Evolutionary conservation across 257 asterid genomes (phyloP), one percentile per base, ranked within the genome.

Genomic region (Avicennia marina): DNA sequence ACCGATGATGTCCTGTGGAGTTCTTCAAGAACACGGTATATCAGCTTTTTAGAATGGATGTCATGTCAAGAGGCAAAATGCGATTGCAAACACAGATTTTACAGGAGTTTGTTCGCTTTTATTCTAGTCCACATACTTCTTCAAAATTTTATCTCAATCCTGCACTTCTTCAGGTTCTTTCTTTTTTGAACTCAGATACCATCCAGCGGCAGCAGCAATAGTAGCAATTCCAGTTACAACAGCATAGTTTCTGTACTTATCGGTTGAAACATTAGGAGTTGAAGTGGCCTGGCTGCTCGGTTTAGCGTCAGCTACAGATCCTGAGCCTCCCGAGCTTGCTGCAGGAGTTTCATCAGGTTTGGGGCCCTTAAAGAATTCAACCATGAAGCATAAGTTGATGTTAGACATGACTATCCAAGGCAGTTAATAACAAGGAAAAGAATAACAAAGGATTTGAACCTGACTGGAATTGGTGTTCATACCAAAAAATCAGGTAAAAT

Each of bases 321-420:
- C 89, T 17, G 94, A 16, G 32, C 74, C 83, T 63, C 68, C 90
- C 16, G 89, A 53, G 68, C 68, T 61, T 26, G 86, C 31, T 42
- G 84, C 72, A n/a, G 90, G 67, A 51, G 77, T 63, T 74, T 78
- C 94, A 32, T 64, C 88, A 27, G 85, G 58, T 25, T 76, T 85
- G n/a, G 90, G 90, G 56, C 95, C 96, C 96, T 87, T 75, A 6
- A 34, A 49, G 27, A 17, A 56, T 60, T 59, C 62, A 64, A 66
- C 58, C 51, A 29, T 13, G 3, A 27, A 16, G 53, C 39, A 57
- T 27, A 58, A 21, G 11, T 45, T 43, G 18, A 38, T 66, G 50
- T 51, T 39, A 48, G 31, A 24, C 26, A 51, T 48, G 32, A 24
- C 9, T 46, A 19, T 7, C 34, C 16, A 44, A 33, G 39, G 49